Conservation (phyloP, 73 alveolate species). For the Breviolum minutum region DNA sequence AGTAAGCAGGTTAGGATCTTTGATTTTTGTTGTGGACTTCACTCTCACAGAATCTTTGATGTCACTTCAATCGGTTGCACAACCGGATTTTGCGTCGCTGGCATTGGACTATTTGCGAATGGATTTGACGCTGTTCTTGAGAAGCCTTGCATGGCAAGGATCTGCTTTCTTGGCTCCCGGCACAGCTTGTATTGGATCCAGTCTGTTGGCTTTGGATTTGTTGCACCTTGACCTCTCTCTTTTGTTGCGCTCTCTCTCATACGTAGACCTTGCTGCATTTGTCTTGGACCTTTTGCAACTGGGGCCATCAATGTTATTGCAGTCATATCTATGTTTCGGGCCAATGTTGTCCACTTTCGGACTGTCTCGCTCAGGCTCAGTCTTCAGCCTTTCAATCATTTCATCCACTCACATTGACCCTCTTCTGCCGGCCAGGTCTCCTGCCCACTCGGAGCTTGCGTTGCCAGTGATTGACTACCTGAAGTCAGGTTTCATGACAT, state of each 20-base stretch:
- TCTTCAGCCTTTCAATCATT: slow-evolving; percentile 40
- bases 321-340: neutral
- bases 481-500: neutral
- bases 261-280: neutral
- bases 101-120: neutral
- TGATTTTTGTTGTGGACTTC: neutral
- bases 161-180: neutral
- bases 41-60: neutral
- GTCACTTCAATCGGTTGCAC: neutral
- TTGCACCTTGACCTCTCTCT: neutral
- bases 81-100: neutral
- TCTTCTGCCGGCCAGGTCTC: neutral
- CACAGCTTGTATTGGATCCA: neutral
- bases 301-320: neutral
- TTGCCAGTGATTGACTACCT: neutral
- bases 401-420: neutral
- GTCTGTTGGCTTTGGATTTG: neutral
- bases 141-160: neutral
- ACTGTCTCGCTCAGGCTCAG: slow-evolving; percentile 13
- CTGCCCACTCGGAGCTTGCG: neutral
- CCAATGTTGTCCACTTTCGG: neutral
- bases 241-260: neutral
- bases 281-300: neutral
- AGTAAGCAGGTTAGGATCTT: neutral
- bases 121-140: neutral